A percentile compares a stretch with the other conserved stretches of the same genome.
Conservation (phyloP, 306 rosid genomes). For the Vigna reflexopilosa region DNA sequence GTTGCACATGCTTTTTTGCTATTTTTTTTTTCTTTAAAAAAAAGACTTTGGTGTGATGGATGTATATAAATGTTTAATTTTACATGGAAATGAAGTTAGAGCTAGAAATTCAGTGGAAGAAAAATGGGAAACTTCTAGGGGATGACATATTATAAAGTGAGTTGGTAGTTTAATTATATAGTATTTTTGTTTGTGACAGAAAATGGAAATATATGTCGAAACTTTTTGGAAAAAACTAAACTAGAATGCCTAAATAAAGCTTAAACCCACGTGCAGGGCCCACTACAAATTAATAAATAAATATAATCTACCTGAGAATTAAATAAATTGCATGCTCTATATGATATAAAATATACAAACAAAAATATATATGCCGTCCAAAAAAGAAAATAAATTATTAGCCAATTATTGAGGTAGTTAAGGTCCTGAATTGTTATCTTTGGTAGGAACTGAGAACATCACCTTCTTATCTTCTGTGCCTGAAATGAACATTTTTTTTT, state of each 20-base stretch:
- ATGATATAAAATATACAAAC: neutral
- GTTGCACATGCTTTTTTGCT: neutral
- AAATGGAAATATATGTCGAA: constrained; percentile 15
- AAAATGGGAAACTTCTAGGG: constrained; percentile 16
- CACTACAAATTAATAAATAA: constrained; percentile 32
- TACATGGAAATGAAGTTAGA: neutral
- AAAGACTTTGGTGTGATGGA: neutral
- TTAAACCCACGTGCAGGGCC: neutral
- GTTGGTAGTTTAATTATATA: constrained; percentile 43
- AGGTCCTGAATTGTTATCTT: constrained; percentile 12
- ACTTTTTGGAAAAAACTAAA: neutral
- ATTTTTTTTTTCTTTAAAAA: no score
- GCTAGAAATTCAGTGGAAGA: neutral
- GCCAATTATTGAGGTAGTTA: constrained; percentile 45
- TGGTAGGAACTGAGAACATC: constrained; percentile 33
- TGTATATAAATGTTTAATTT: constrained; percentile 35
- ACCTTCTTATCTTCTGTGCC: constrained; percentile 39
- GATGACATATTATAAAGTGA: constrained; percentile 28
- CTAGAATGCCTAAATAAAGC: constrained; percentile 8
- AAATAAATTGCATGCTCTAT: constrained; percentile 14
- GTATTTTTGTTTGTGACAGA: constrained; percentile 8
- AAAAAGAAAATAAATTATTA: constrained; percentile 24
- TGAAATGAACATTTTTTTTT: constrained; percentile 29
- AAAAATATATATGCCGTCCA: neutral
- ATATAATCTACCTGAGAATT: constrained; percentile 17